A percentile compares a stretch with the other conserved stretches of the same genome.
Conservation (phyloP, 225 moss, liverwort and hornwort species). For the Straminergon stramineum region DNA sequence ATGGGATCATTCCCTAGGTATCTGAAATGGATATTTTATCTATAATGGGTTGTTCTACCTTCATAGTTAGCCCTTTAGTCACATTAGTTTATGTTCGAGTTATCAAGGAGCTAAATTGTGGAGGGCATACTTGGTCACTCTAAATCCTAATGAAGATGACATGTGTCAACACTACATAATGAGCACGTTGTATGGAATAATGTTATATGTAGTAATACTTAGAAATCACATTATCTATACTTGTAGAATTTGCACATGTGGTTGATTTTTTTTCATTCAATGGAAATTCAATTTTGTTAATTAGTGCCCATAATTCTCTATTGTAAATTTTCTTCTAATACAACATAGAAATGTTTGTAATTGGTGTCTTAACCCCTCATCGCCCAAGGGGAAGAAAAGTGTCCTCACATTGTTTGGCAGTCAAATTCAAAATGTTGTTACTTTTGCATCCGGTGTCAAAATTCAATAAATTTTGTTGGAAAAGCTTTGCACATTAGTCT, state of each 20-base stretch:
- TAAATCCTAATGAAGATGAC: background rate
- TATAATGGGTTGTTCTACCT: too few relatives aligned
- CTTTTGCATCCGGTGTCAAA: too few relatives aligned
- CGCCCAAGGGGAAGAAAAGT: too few relatives aligned
- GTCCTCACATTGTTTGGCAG: too few relatives aligned
- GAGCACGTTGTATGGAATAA: background rate
- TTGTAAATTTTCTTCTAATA: background rate
- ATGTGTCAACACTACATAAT: background rate
- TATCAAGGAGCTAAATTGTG: too few relatives aligned
- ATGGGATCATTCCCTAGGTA: too few relatives aligned
- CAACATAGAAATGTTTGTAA: fast-evolving
- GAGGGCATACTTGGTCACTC: fast-evolving
- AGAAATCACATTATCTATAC: background rate
- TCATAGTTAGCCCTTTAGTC: background rate
- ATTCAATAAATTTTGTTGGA: too few relatives aligned
- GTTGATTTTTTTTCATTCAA: background rate
- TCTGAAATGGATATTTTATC: too few relatives aligned
- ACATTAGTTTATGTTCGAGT: too few relatives aligned
- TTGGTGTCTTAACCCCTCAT: background rate
- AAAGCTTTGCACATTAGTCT: too few relatives aligned
- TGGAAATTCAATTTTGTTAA: background rate
- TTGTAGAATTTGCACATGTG: background rate
- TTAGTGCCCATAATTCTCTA: background rate
- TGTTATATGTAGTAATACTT: background rate
- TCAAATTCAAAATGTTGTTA: too few relatives aligned